These are phyloP conservation scores for Leishmania major DNA, from an alignment of 208 protist genomes.

Conservation along the genomic window DNA sequence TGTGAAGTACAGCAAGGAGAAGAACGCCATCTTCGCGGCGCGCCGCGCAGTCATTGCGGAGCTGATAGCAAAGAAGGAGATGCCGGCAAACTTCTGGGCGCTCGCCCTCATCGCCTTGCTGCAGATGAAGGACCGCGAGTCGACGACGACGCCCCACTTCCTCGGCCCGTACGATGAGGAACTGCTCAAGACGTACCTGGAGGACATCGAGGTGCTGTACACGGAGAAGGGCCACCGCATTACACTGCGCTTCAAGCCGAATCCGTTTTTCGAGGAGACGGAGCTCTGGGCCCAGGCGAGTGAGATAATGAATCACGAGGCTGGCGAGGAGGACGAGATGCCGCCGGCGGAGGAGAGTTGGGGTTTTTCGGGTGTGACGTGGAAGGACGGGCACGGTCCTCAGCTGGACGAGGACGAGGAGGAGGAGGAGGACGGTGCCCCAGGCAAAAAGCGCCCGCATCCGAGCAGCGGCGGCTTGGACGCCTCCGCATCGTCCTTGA, in stretches of 20 bases:
- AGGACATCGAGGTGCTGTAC: constrained; percentile 51
- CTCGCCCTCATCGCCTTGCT: constrained; percentile 48
- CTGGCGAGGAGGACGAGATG: constrained; percentile 19
- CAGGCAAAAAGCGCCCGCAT: constrained; percentile 34
- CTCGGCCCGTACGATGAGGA: constrained; percentile 72
- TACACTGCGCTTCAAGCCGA: constrained; percentile 51
- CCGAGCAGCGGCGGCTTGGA: background rate
- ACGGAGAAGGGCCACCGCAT: constrained; percentile 48
- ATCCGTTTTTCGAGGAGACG: constrained; percentile 82
- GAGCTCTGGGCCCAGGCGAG: constrained; percentile 67
- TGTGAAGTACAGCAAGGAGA: constrained; percentile 37
- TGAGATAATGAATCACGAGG: constrained; percentile 12
- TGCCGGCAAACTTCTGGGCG: constrained; percentile 73
- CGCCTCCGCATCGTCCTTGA: constrained; percentile 13
- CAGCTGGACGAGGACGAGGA: constrained; percentile 27
- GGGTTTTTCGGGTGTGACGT: constrained; percentile 76
- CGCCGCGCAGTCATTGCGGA: constrained; percentile 41
- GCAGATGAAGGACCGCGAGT: constrained; percentile 35
- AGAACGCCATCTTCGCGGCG: constrained; percentile 48
- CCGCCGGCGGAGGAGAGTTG: constrained; percentile 38
- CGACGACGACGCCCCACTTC: constrained; percentile 45
- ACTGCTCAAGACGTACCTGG: constrained; percentile 60
- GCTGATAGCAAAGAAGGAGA: constrained; percentile 45
- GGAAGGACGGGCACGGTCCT: constrained; percentile 73
- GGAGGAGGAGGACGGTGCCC: constrained; percentile 8